Percentiles rank a stretch among this genome's conserved stretches.
Evolutionary conservation across 768 basidiomycete species (phyloP).

Genomic region (Vararia minispora): DNA sequence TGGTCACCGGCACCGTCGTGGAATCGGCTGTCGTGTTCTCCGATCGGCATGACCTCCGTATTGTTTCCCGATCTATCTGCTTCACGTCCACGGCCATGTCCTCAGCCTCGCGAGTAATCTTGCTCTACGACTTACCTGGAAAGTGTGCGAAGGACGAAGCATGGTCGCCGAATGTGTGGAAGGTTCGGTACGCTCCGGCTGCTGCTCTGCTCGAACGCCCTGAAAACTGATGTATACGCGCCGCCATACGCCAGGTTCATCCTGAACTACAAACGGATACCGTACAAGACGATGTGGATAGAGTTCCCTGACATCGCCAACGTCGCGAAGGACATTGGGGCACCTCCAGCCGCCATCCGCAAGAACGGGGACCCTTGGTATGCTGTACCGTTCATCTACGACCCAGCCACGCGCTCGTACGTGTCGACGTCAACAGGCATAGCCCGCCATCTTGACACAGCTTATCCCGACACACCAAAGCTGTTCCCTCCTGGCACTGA

Average conservation of each 20-base stretch:
- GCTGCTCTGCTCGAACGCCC: too few species aligned
- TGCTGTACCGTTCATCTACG: slow-evolving; percentile 37
- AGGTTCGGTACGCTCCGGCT: slow-evolving; percentile 4
- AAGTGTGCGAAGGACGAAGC: background rate
- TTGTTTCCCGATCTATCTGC: too few species aligned
- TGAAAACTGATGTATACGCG: too few species aligned
- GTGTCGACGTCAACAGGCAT: slow-evolving; percentile 33
- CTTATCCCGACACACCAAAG: slow-evolving; percentile 29
- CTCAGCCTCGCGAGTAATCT: too few species aligned
- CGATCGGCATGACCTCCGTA: too few species aligned
- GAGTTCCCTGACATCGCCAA: slow-evolving; percentile 24
- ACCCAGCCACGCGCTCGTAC: slow-evolving; percentile 24
- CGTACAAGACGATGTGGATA: slow-evolving; percentile 23
- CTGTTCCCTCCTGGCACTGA: slow-evolving; percentile 22
- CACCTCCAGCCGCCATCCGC: slow-evolving; percentile 9
- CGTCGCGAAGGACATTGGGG: slow-evolving; percentile 18
- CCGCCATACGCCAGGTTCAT: slow-evolving; percentile 23
- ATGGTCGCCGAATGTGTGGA: slow-evolving; percentile 17
- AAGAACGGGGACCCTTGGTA: slow-evolving; percentile 18
- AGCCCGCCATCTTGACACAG: slow-evolving; percentile 34
- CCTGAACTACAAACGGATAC: slow-evolving; percentile 22
- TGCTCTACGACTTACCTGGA: slow-evolving; percentile 16
- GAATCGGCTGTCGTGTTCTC: too few species aligned
- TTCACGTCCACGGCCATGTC: too few species aligned
- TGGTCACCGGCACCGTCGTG: too few species aligned